Percentiles rank a stretch among this genome's conserved stretches.
Evolutionary conservation across 2,329 filamentous ascomycete genomes (phyloP).

Genomic region (Mycosphaerella sp.): DNA sequence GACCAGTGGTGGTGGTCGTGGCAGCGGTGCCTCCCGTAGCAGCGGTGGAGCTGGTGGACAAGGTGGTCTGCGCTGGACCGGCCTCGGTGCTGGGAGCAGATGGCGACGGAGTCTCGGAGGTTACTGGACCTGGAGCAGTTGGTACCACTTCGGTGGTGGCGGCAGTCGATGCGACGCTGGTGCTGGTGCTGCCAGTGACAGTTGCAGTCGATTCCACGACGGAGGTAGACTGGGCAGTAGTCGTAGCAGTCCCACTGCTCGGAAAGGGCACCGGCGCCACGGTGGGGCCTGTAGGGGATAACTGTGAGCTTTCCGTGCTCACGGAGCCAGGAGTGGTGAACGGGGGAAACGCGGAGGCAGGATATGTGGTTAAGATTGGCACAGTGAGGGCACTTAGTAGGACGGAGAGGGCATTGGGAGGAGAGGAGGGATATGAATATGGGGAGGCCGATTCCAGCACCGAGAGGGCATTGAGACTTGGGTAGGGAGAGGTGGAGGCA

Average conservation of each 20-base stretch:
- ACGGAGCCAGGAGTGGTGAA: conserved; percentile 8
- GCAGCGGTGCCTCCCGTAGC: background rate
- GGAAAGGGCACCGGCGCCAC: conserved; percentile 2
- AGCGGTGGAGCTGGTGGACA: conserved; percentile 16
- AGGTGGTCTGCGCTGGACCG: conserved; percentile 15
- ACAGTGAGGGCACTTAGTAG: conserved; percentile 16
- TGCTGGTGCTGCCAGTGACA: background rate
- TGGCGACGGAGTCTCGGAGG: conserved; percentile 6
- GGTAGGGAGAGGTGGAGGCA: conserved; percentile 8
- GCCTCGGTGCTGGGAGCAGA: conserved; percentile 10
- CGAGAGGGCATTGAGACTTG: conserved; percentile 18
- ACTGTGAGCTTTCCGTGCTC: conserved; percentile 19
- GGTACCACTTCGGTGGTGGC: conserved; percentile 9
- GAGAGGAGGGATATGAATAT: conserved; percentile 8
- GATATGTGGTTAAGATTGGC: conserved; percentile 4
- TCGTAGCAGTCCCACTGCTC: conserved; percentile 6
- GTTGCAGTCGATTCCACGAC: conserved; percentile 13
- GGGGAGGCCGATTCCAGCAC: conserved; percentile 17
- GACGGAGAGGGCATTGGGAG: conserved; percentile 20
- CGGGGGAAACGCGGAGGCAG: conserved; percentile 11
- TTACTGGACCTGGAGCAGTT: conserved; percentile 10
- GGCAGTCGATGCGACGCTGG: conserved; percentile 10
- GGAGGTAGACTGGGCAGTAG: conserved; percentile 8
- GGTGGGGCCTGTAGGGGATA: conserved; percentile 15
- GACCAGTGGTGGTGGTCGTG: conserved; percentile 14